Percentiles rank a stretch among this genome's conserved stretches.
phyloP scores from a whole-genome alignment of 495 filamentous ascomycete genomes.

The Lophium mytilinum region DNA sequence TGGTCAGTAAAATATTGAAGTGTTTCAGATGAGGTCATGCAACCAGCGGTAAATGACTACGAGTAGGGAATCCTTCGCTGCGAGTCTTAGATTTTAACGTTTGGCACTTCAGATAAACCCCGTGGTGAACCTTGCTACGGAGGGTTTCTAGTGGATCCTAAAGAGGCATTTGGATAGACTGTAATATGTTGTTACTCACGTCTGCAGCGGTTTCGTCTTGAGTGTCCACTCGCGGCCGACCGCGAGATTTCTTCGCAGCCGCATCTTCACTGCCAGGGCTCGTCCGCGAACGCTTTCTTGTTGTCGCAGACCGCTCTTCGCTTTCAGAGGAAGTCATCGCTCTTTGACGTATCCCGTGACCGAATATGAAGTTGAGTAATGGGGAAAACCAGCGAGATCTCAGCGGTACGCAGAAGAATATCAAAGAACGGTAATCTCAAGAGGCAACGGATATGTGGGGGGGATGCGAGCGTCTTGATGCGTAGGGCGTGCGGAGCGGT shows the following conservation, averaged over 20 bases:
- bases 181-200: constrained; percentile 25
- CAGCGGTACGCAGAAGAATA: too few species aligned
- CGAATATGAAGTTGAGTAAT: too few species aligned
- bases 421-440: too few species aligned
- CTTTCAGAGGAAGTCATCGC: constrained; percentile 20
- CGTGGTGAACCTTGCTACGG: not conserved
- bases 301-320: constrained; percentile 9
- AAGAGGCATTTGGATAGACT: not conserved
- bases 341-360: too few species aligned
- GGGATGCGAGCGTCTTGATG: too few species aligned
- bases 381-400: too few species aligned
- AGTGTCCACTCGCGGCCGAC: constrained; percentile 61
- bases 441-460: too few species aligned
- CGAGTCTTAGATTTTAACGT: too few species aligned
- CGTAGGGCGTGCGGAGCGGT: too few species aligned
- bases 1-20: not conserved
- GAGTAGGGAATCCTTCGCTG: too few species aligned
- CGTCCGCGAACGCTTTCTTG: constrained; percentile 21
- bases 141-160: not conserved
- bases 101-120: not conserved
- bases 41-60: too few species aligned
- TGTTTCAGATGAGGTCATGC: not conserved
- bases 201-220: constrained; percentile 53
- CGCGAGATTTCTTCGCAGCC: constrained; percentile 38
- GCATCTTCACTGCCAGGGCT: constrained; percentile 9